These are phyloP conservation scores for Mucor sp. DNA, from an alignment of 371 early-diverging fungal species.

Conservation along the genomic window DNA sequence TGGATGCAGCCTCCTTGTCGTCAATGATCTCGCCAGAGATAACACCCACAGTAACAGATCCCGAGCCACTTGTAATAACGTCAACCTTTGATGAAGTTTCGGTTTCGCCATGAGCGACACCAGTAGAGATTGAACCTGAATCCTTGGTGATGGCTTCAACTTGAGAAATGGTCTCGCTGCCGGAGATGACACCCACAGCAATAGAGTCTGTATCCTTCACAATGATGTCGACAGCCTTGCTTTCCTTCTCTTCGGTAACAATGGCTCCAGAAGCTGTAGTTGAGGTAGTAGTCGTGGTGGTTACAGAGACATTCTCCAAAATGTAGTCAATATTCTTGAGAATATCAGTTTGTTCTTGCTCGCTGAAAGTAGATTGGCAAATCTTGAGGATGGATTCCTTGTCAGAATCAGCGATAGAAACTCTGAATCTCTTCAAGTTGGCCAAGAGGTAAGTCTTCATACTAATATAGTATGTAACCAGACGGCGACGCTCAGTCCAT, in stretches of 20 bases:
- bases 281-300: not conserved
- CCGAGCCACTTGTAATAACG: not conserved
- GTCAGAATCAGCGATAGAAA: not conserved
- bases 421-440: constrained; percentile 14
- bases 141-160: not conserved
- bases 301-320: constrained; percentile 5
- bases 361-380: constrained; percentile 22
- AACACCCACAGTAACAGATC: not conserved
- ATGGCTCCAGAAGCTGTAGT: not conserved
- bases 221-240: not conserved
- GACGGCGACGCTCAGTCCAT: constrained; percentile 28
- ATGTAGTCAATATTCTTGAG: constrained; percentile 19
- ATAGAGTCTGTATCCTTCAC: not conserved
- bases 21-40: constrained; percentile 1
- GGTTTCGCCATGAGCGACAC: constrained; percentile 6
- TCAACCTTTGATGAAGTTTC: not conserved
- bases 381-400: constrained; percentile 15
- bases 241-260: not conserved
- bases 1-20: constrained; percentile 9
- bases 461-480: constrained; percentile 25
- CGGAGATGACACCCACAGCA: constrained; percentile 2
- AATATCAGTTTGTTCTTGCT: constrained; percentile 9
- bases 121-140: not conserved
- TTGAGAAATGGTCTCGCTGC: not conserved
- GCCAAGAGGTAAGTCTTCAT: constrained; percentile 25